A percentile compares a stretch with the other conserved stretches of the same genome.
Conservation (phyloP, 1,284 basidiomycete species). For the Cystobasidiaceae sp. region DNA sequence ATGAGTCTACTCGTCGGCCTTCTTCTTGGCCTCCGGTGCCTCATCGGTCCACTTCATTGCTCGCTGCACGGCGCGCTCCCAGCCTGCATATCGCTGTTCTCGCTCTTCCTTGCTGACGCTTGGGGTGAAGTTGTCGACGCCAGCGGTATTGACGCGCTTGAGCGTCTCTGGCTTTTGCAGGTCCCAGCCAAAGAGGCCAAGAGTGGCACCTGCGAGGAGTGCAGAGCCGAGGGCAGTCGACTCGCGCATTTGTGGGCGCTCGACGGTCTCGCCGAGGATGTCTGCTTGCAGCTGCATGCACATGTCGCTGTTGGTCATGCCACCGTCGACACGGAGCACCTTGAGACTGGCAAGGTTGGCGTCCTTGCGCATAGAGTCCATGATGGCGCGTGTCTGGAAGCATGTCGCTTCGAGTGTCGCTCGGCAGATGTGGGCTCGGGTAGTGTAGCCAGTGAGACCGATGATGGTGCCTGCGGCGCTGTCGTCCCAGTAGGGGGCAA, state of each 20-base stretch:
- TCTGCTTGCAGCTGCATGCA: conserved; percentile 95
- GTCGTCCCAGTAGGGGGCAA: conserved; percentile 66
- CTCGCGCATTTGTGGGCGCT: conserved; percentile 95
- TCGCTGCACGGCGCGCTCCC: conserved; percentile 78
- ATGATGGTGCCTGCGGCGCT: conserved; percentile 79
- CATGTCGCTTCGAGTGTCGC: conserved; percentile 81
- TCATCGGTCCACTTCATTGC: conserved; percentile 62
- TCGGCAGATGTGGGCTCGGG: conserved; percentile 74
- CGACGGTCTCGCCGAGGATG: conserved; percentile 82
- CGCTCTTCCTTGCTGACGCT: conserved; percentile 56
- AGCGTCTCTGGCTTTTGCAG: conserved; percentile 77
- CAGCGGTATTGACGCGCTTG: conserved; percentile 80
- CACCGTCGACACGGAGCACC: conserved; percentile 41
- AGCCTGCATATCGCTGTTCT: conserved; percentile 62
- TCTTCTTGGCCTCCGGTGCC: background rate
- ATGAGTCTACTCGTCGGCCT: no score
- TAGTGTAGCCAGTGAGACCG: conserved; percentile 85
- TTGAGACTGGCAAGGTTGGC: conserved; percentile 46
- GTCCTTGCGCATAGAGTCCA: conserved; percentile 89
- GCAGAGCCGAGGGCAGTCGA: conserved; percentile 96
- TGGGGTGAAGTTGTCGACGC: conserved; percentile 67
- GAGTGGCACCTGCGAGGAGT: conserved; percentile 83
- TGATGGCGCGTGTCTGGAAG: conserved; percentile 82
- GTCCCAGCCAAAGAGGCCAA: conserved; percentile 92
- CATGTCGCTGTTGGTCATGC: conserved; percentile 67